Evolutionary conservation across 768 basidiomycete genomes (phyloP), one percentile per base, ranked within the genome.

Genomic region (Termitomyces sp.): DNA sequence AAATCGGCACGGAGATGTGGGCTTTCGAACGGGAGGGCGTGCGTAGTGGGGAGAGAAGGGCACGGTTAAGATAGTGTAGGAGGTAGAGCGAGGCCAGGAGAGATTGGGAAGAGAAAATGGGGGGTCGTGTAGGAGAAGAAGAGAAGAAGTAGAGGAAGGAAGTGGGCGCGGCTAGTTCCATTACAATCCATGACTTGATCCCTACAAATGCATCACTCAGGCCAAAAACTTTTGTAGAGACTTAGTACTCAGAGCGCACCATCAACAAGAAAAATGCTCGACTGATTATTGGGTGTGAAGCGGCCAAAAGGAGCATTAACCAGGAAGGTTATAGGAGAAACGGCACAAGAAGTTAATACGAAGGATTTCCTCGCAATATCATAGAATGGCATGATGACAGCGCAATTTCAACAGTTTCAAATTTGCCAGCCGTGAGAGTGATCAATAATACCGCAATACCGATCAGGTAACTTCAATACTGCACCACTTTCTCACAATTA

Each of bases 31-130:
- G 83, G 34, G 85, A 84, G 0, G 94, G 90, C 0, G 92, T 88
- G 59, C 91, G 81, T 5, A 96, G 75, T 6, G 93, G 91, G 2
- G 86, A 89, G 34, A 97, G 45, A 45, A 63, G 34, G 30, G 62
- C 85, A 52, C 95, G 90, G 72, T 96, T 94, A 54, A 81, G 61
- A 72, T 98, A 96, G 75, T 97, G 94, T 1, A 79, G 56, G 51
- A 94, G 69, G 72, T 81, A 95, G 54, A 88, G 76, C 7, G 69
- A 61, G 15, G 78, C 76, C 55, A 93, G 77, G 52, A 91, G 53
- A 22, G 74, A 72, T 41, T 83, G 77, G 0, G 82, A 76, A 53
- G 74, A 60, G 51, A 78, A 66, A 3, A 74, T 36, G 60, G 65
- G 60, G 60, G 66, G 41, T 63, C 72, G 45, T 63, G 68, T 65